Evolutionary conservation across 768 basidiomycete species (phyloP).

Genomic region (Phanerochaete carnosa): DNA sequence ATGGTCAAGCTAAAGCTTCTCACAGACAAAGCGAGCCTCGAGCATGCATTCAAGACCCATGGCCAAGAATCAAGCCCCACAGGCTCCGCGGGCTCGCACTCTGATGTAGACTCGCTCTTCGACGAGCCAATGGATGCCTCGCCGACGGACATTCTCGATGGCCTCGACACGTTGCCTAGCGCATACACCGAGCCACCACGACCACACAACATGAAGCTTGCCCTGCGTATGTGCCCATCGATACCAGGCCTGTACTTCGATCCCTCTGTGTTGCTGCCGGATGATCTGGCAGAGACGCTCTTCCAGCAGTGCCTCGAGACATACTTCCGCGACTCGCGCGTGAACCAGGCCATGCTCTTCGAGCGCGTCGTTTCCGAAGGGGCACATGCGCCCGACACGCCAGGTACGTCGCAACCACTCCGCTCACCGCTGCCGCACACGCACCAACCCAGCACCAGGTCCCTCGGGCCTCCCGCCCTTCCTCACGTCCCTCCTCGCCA

Average conservation of each 20-base stretch:
- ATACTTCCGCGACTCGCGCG: conserved; percentile 47
- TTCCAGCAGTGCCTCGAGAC: conserved; percentile 48
- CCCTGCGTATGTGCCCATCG: conserved; percentile 41
- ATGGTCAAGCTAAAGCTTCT: background rate
- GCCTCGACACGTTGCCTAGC: background rate
- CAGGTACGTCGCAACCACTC: background rate
- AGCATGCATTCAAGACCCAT: background rate
- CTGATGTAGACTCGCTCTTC: conserved; percentile 44
- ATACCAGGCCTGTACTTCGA: conserved; percentile 66
- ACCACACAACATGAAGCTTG: conserved; percentile 14
- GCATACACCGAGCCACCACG: background rate
- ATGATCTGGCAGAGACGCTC: conserved; percentile 47
- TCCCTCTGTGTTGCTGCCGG: conserved; percentile 47
- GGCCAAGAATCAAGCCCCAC: background rate
- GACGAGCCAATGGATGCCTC: conserved; percentile 33
- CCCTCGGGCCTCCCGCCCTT: conserved; percentile 47
- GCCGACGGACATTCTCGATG: background rate
- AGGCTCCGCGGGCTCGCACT: background rate
- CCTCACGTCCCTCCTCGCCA: conserved; percentile 49
- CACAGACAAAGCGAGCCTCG: conserved; percentile 4
- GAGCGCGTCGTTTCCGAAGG: conserved; percentile 34
- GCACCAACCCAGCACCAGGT: conserved; percentile 1
- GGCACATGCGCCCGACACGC: background rate
- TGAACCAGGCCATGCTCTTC: conserved; percentile 90
- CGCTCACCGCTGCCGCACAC: background rate